Conservation (phyloP, 495 filamentous ascomycete genomes). For the Penicillium manginii region DNA sequence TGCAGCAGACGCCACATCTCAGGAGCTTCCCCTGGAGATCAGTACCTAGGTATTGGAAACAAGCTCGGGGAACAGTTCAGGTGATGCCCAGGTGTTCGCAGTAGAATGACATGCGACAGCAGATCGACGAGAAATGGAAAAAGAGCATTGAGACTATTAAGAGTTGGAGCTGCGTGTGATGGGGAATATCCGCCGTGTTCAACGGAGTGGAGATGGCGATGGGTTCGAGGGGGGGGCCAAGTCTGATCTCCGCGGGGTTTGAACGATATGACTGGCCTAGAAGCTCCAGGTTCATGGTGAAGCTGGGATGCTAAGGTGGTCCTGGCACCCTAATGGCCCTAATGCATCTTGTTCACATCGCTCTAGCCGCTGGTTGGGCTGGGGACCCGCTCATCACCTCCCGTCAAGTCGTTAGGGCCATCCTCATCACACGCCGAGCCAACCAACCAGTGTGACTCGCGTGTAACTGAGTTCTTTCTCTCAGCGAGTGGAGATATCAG, state of each 20-base stretch:
- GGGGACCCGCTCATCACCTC: slow-evolving; percentile 28
- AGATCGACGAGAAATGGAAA: slow-evolving; percentile 8
- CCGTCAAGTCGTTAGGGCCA: slow-evolving; percentile 29
- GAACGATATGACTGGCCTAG: slow-evolving; percentile 19
- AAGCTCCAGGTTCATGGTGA: slow-evolving; percentile 23
- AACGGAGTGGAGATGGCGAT: slow-evolving; percentile 13
- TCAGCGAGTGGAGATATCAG: not conserved
- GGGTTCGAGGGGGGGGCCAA: slow-evolving; percentile 8
- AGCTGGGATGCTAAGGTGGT: slow-evolving; percentile 5
- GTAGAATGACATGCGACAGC: slow-evolving; percentile 7
- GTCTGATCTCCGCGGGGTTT: slow-evolving; percentile 21
- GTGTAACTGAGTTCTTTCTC: not conserved
- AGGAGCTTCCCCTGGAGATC: slow-evolving; percentile 9
- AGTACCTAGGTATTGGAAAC: not conserved
- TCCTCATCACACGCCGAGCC: slow-evolving; percentile 29
- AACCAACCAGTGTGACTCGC: slow-evolving; percentile 1
- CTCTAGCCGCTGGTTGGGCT: slow-evolving; percentile 25
- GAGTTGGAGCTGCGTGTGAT: slow-evolving; percentile 12
- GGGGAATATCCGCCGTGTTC: slow-evolving; percentile 7
- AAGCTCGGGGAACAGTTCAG: slow-evolving; percentile 10
- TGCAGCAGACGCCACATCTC: slow-evolving; percentile 5
- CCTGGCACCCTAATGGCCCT: slow-evolving; percentile 30
- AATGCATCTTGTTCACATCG: slow-evolving; percentile 37
- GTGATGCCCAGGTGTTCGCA: slow-evolving; percentile 2
- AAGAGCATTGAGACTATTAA: slow-evolving; percentile 6